A percentile compares a stretch with the other conserved stretches of the same genome.
Conservation (phyloP, 768 basidiomycete species). For the Tylopilus sp. region DNA sequence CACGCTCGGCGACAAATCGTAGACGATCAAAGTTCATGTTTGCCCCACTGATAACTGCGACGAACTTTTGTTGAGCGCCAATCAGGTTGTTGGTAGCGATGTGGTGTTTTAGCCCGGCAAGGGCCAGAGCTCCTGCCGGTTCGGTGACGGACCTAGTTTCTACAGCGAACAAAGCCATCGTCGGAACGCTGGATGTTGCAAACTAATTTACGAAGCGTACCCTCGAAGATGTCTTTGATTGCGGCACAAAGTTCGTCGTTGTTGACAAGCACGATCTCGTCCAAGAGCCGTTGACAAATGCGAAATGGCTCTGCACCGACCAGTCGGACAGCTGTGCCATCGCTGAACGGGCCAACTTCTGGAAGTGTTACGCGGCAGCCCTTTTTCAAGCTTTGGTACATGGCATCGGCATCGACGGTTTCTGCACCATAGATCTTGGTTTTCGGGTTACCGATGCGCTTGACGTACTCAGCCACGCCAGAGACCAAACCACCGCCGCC, state of each 20-base stretch:
- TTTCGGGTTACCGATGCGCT: conserved; percentile 82
- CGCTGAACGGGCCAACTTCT: conserved; percentile 95
- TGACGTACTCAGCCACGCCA: conserved; percentile 91
- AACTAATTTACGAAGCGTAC: conserved; percentile 37
- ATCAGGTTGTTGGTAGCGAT: conserved; percentile 78
- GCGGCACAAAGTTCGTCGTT: conserved; percentile 98
- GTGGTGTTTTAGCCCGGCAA: conserved; percentile 89
- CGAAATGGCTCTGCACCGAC: conserved; percentile 96
- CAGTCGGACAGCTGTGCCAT: conserved; percentile 94
- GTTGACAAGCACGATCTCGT: conserved; percentile 78
- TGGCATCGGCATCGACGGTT: conserved; percentile 92
- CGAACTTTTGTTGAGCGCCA: conserved; percentile 83
- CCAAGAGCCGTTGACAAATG: conserved; percentile 81
- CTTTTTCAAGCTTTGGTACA: conserved; percentile 75
- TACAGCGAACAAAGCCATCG: background rate
- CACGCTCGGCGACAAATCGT: conserved; percentile 97
- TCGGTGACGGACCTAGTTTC: conserved; percentile 97
- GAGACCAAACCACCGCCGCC: conserved; percentile 92
- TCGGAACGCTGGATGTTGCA: background rate
- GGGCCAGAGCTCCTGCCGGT: conserved; percentile 89
- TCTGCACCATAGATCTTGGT: conserved; percentile 89
- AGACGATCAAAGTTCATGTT: conserved; percentile 99
- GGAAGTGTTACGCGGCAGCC: conserved; percentile 79
- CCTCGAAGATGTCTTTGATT: conserved; percentile 98
- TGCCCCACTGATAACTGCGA: conserved; percentile 90